Evolutionary conservation across 768 basidiomycete species (phyloP).

Genomic region (Tephrocybe rancida): DNA sequence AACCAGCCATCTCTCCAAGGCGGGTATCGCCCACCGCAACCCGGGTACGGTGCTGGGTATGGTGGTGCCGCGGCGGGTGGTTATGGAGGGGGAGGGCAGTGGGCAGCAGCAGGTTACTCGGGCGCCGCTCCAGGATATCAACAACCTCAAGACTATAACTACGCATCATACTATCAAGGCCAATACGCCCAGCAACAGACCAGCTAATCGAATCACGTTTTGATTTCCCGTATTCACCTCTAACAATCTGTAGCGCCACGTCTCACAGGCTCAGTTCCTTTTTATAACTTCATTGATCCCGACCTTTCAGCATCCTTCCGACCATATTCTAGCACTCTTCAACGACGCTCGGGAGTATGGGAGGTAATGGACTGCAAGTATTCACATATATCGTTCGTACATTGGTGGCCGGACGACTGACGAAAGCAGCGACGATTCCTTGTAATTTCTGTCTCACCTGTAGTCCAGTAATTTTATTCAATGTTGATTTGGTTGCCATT

Average conservation of each 20-base stretch:
- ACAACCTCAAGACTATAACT: conserved; percentile 77
- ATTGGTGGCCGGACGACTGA: conserved; percentile 19
- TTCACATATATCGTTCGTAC: conserved; percentile 15
- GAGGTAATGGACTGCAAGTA: conserved; percentile 21
- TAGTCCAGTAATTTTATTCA: conserved; percentile 13
- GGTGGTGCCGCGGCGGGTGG: conserved; percentile 41
- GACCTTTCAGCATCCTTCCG: conserved; percentile 7
- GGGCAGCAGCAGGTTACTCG: conserved; percentile 53
- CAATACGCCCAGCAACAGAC: conserved; percentile 82
- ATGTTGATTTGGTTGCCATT: neutral
- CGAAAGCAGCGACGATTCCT: conserved; percentile 14
- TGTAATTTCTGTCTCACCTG: conserved; percentile 15
- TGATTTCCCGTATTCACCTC: conserved; percentile 34
- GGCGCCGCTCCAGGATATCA: conserved; percentile 47
- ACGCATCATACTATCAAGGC: conserved; percentile 86
- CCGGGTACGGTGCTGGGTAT: conserved; percentile 52
- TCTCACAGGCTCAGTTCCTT: conserved; percentile 29
- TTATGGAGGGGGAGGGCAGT: conserved; percentile 45
- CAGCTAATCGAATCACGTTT: conserved; percentile 32
- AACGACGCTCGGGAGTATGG: conserved; percentile 8
- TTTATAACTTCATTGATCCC: conserved; percentile 16
- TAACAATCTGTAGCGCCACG: conserved; percentile 45
- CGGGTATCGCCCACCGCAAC: conserved; percentile 73
- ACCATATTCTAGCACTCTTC: conserved; percentile 12
- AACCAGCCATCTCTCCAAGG: conserved; percentile 47